Evolutionary conservation across 2,329 filamentous ascomycete species (phyloP), one percentile per base, ranked within the genome.

Genomic region (Fusarium sarcochroum): DNA sequence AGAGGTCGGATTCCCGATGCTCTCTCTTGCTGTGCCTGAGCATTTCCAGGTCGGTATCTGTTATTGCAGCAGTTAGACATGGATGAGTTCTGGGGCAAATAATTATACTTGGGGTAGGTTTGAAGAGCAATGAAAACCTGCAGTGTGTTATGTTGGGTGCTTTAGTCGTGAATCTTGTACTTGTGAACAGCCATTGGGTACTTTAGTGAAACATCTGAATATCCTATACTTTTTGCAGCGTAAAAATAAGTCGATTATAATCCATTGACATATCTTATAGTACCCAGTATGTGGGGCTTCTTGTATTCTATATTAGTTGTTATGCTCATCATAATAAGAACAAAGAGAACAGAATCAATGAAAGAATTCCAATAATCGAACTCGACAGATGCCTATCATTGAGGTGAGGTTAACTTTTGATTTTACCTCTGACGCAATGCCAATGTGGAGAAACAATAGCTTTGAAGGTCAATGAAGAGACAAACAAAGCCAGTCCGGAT

Each of bases 1-100:
- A 59, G 49, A 20, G 65, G 70, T 72, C 71, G 65, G 74, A 62
- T 57, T 57, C 54, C 51, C 50, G 46, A 63, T 25, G 21, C 57
- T 52, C 44, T 58, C 63, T 66, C 52, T 62, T 49, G 34, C 49
- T 68, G 58, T 58, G 59, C 46, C 45, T 67, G 63, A 68, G 70
- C 58, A 61, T 65, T 68, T 61, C 51, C 66, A 62, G 51, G 54
- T 49, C 54, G 27, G 53, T 49, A 53, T 34, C 47, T 46, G 37
- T 53, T 47, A 63, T 56, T 65, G 58, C 50, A 38, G 57, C 59
- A 66, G 55, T 56, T 51, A 67, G 47, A 49, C 27, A 63, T 53
- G 41, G 53, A 71, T 37, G 44, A 61, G 65, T 59, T 46, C 56
- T 52, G 44, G 51, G 48, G 65, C 35, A 52, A 62, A 58, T 60